Evolutionary conservation across 2,329 filamentous ascomycete species (phyloP), one percentile per base, ranked within the genome.

Genomic region (Aspergillus fijiensis): DNA sequence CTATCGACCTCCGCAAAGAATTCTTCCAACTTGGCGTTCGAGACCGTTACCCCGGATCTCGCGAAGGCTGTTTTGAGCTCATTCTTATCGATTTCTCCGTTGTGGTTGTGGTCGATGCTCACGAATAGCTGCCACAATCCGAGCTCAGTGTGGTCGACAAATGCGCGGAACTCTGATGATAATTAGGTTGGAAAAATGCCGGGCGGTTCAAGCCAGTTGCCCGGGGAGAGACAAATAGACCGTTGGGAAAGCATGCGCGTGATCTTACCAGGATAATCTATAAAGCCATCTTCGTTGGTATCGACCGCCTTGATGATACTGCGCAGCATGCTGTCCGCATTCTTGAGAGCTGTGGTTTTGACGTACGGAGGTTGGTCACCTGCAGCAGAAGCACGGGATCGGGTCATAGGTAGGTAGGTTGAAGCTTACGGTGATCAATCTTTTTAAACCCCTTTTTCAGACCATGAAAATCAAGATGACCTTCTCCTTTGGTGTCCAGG

Each of bases 1-100:
- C 86, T 84, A 75, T 99, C 95, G 69, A 99, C 89, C 73, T 96
- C 89, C 65, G 85, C 80, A 73, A 99, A 97, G 80, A 99, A 98
- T 63, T 87, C 85, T 64, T 91, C 85, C 50, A 99, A 80, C 71
- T 92, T 90, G 57, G 87, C 85, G 67, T 82, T 87, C 23, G 92
- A 89, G 12, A 98, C 89, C 9, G 87, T 84, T 54, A 99, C 82
- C 35, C 93, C 93, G 45, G 91, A 89, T 55, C 83, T 84, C 61
- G 87, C 82, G 72, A 97, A 96, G 10, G 94, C 95, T 39, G 82
- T 77, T 64, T 87, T 87, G 51, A 99, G 83, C 80, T 98, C 94
- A n/a, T 82, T 81, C 76, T 91, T 92, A 71, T 96, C 92, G 62
- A 99, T 83, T 73, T 89, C 89, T 47, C 94, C 94, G 75, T 96